Conservation (phyloP, 192 early-diverging fungal genomes). For the Paraglomus occultum region DNA sequence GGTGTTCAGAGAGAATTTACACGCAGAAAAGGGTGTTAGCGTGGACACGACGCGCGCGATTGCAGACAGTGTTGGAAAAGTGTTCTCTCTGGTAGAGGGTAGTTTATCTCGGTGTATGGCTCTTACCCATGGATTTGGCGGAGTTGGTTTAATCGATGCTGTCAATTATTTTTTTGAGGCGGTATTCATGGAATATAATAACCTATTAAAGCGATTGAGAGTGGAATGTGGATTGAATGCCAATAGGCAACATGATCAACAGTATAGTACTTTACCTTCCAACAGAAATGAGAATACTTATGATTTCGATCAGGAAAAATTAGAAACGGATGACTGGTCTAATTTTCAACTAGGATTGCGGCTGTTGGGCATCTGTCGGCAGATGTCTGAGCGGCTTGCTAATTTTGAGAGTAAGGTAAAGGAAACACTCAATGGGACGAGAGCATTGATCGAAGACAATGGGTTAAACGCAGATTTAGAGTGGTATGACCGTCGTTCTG, state of each 20-base stretch:
- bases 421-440: slow-evolving; percentile 27
- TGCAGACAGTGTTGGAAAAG: slow-evolving; percentile 47
- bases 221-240: slow-evolving; percentile 42
- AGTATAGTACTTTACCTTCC: slow-evolving; percentile 14
- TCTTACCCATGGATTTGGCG: slow-evolving; percentile 65
- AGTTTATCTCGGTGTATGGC: slow-evolving; percentile 50
- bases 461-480: neutral
- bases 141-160: slow-evolving; percentile 47
- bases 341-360: slow-evolving; percentile 67
- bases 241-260: slow-evolving; percentile 12
- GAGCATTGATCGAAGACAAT: slow-evolving; percentile 32
- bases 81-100: slow-evolving; percentile 43
- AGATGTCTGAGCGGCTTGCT: slow-evolving; percentile 41
- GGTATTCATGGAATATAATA: slow-evolving; percentile 44
- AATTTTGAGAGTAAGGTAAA: slow-evolving; percentile 44
- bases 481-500: slow-evolving; percentile 9
- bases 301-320: slow-evolving; percentile 47
- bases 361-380: slow-evolving; percentile 53
- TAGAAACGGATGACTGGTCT: slow-evolving; percentile 54
- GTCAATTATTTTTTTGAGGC: slow-evolving; percentile 52
- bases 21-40: slow-evolving; percentile 26
- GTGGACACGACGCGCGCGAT: slow-evolving; percentile 47
- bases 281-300: slow-evolving; percentile 36
- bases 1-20: slow-evolving; percentile 32
- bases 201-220: slow-evolving; percentile 40